Percentiles rank a stretch among this genome's conserved stretches.
phyloP scores from a whole-genome alignment of 495 filamentous ascomycete species.

The Beverwykella pulmonaria region DNA sequence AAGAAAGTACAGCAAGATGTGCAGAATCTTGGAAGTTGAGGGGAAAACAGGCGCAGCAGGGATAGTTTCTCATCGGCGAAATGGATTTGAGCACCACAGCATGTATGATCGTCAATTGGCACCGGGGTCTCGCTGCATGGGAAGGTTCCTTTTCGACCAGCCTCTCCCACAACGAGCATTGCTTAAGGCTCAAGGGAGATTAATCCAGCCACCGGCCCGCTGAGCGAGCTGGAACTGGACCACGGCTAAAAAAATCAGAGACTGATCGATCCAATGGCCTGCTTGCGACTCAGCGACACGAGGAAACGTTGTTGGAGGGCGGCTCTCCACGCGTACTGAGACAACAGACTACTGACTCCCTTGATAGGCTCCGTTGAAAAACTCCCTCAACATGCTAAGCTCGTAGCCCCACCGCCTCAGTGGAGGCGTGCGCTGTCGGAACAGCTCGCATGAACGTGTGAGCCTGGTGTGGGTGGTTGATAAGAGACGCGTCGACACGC shows the following conservation, averaged over 20 bases:
- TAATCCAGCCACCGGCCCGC: constrained; percentile 12
- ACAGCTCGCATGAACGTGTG: constrained; percentile 10
- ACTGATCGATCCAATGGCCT: constrained; percentile 1
- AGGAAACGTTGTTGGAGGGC: background rate
- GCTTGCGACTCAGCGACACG: background rate
- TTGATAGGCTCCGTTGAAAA: background rate
- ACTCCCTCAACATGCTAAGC: background rate
- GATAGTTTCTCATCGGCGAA: constrained; percentile 20
- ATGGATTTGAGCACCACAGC: background rate
- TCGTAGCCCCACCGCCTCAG: background rate
- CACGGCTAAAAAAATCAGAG: background rate
- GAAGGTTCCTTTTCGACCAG: background rate
- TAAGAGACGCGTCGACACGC: background rate
- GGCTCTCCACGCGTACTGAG: constrained; percentile 1
- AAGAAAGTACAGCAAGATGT: constrained; percentile 15
- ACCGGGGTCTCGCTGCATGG: background rate
- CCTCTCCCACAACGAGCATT: constrained; percentile 6
- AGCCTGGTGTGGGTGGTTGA: background rate
- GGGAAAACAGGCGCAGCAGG: constrained; percentile 10
- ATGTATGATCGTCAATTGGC: constrained; percentile 21
- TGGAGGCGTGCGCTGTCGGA: constrained; percentile 2
- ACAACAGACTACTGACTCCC: background rate
- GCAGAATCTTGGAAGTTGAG: background rate
- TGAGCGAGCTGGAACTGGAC: background rate
- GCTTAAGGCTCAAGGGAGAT: constrained; percentile 23